Base-by-base conservation (phyloP, 2,329 filamentous ascomycete genomes). In the Aspergillus pseudonomiae region DNA sequence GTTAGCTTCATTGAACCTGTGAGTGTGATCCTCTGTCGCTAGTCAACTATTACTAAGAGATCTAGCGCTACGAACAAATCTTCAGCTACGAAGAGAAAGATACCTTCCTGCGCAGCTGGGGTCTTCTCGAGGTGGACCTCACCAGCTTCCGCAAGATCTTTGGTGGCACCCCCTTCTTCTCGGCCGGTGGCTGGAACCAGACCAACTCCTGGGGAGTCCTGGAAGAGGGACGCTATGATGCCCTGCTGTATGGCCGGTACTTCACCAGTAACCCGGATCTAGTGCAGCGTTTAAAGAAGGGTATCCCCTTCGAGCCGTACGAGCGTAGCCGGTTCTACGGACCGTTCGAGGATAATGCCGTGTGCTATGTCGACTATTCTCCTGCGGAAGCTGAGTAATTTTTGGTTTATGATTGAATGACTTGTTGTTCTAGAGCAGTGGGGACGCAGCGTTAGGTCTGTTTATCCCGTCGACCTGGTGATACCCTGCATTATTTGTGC, bases 1-100 rank as follows among this genome's bases (percentile, higher is more conserved):
- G 81, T 87, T 19, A 84, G 82, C 74, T 84, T 87, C 52, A 78
- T 87, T 55, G 85, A 87, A 72, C 84, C 84, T 71, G 72, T 75
- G 64, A 60, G 71, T 67, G 30, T 14, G 14, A 6, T 12, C 14
- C 19, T 45, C 6, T 58, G 24, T 10, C 12, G 32, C 1, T 5
- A 12, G 21, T 19, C 19, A 28, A 32, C 63, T 59, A 59, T 43
- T 57, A 32, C 48, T 52, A 32, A 52, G 43, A 34, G 36, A 3
- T 19, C 12, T 48, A 78, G 65, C 78, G 82, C 19, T 86, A 80
- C 69, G 84, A 87, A 62, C 84, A 86, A 70, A 79, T 86, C 43
- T 80, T 82, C 66, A 82, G 78, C 34, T 73, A 77, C 16, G 71
- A 76, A 12, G 82, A 85, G 67, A 86, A 86, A 68, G 80, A 84